Evolutionary conservation across 305 asterid species (phyloP).

Genomic region (Rubia occidens): DNA sequence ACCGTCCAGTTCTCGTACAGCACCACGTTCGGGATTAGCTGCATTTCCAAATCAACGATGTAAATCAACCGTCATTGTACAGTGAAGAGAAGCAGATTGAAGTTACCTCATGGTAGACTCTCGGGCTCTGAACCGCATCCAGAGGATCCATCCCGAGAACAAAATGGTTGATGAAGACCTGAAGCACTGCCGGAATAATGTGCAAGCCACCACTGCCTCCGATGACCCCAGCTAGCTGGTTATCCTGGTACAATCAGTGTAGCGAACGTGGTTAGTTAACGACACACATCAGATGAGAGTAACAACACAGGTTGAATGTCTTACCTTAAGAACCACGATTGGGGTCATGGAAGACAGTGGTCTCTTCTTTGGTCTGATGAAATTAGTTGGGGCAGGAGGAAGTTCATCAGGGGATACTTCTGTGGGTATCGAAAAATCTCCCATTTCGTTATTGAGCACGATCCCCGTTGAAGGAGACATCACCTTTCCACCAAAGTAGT

Average conservation of each 20-base stretch:
- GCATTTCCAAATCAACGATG: slow-evolving; percentile 16
- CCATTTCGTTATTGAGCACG: slow-evolving; percentile 85
- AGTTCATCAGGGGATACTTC: slow-evolving; percentile 46
- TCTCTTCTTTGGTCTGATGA: slow-evolving; percentile 70
- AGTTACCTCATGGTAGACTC: slow-evolving; percentile 70
- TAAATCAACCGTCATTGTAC: not conserved
- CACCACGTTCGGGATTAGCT: slow-evolving; percentile 74
- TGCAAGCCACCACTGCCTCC: slow-evolving; percentile 84
- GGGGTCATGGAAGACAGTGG: slow-evolving; percentile 91
- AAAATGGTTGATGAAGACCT: slow-evolving; percentile 81
- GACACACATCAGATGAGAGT: too few relatives aligned
- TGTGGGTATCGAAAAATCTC: slow-evolving; percentile 68
- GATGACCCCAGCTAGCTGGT: slow-evolving; percentile 66
- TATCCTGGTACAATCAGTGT: slow-evolving; percentile 31
- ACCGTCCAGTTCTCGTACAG: slow-evolving; percentile 76
- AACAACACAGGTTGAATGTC: too few relatives aligned
- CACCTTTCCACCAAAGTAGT: slow-evolving; percentile 61
- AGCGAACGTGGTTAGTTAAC: not conserved
- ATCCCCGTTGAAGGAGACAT: slow-evolving; percentile 81
- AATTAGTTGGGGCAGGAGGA: slow-evolving; percentile 86
- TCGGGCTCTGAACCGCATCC: slow-evolving; percentile 62
- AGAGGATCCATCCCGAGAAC: slow-evolving; percentile 66
- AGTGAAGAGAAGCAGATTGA: slow-evolving; percentile 10
- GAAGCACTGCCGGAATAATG: slow-evolving; percentile 75
- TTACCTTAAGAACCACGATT: slow-evolving; percentile 72